A percentile compares a stretch with the other conserved stretches of the same genome.
Evolutionary conservation across 1,284 basidiomycete species (phyloP).

Genomic region (Cryptococcus sp.): DNA sequence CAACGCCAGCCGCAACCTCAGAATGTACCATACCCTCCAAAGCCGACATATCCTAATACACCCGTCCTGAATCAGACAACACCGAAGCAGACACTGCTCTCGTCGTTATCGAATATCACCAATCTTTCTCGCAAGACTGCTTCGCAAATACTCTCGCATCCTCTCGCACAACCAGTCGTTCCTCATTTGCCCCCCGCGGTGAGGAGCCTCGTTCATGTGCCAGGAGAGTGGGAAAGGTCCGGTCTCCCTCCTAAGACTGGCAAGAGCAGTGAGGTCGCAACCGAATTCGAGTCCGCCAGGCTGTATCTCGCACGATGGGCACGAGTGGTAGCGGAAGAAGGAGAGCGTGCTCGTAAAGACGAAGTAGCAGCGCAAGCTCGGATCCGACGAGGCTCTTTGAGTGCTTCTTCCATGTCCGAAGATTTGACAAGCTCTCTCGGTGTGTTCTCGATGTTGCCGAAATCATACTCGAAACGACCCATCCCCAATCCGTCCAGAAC

Average conservation of each 20-base stretch:
- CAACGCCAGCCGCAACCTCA: constrained; percentile 8
- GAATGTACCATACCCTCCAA: constrained; percentile 58
- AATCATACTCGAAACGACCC: constrained; percentile 38
- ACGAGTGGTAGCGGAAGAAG: constrained; percentile 86
- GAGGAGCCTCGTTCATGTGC: constrained; percentile 74
- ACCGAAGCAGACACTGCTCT: constrained; percentile 57
- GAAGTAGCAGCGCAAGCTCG: constrained; percentile 59
- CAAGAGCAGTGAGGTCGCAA: constrained; percentile 61
- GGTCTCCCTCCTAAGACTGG: constrained; percentile 58
- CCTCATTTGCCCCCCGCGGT: constrained; percentile 92
- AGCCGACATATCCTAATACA: constrained; percentile 53
- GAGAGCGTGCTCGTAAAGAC: constrained; percentile 75
- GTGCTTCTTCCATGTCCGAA: constrained; percentile 42
- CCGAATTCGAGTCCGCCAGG: constrained; percentile 91
- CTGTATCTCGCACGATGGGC: constrained; percentile 98
- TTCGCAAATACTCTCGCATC: constrained; percentile 88
- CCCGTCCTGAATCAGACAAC: constrained; percentile 26
- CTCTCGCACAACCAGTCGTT: constrained; percentile 87
- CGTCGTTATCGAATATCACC: constrained; percentile 86
- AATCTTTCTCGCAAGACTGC: constrained; percentile 84
- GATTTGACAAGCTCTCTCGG: constrained; percentile 76
- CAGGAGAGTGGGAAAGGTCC: constrained; percentile 67
- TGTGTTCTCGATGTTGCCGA: constrained; percentile 76
- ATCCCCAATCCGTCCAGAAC: constrained; percentile 47
- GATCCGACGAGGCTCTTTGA: constrained; percentile 10